phyloP scores from a whole-genome alignment of 495 filamentous ascomycete genomes.

The Trichocladium antarcticum region DNA sequence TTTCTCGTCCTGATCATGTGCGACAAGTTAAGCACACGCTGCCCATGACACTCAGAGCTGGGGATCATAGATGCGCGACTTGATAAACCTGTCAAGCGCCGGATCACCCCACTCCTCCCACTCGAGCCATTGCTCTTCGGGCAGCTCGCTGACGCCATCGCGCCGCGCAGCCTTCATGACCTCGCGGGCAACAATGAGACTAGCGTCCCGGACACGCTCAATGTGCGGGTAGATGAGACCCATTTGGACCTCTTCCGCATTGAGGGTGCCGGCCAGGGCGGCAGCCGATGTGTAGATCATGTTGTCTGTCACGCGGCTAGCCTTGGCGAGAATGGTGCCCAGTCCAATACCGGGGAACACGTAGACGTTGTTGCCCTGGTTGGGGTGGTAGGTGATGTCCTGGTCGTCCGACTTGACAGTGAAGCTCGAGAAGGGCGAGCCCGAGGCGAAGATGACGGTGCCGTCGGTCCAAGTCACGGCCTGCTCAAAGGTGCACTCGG shows the following conservation, averaged over 20 bases:
- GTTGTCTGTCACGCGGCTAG: constrained; percentile 77
- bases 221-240: constrained; percentile 91
- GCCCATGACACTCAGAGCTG: constrained; percentile 17
- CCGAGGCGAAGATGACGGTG: constrained; percentile 84
- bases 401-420: constrained; percentile 51
- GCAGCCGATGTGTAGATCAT: constrained; percentile 92
- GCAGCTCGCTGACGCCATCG: constrained; percentile 43
- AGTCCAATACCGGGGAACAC: constrained; percentile 97
- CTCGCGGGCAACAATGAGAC: constrained; percentile 72
- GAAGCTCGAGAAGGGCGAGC: constrained; percentile 79
- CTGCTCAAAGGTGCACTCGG: constrained; percentile 92
- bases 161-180: constrained; percentile 81
- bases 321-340: constrained; percentile 85
- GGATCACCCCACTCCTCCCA: constrained; percentile 72
- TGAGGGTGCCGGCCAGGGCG: constrained; percentile 68
- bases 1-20: too few relatives aligned
- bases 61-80: constrained; percentile 72
- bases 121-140: constrained; percentile 67
- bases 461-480: constrained; percentile 82
- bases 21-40: too few relatives aligned
- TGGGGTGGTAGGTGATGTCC: constrained; percentile 65
- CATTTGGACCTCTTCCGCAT: constrained; percentile 63
- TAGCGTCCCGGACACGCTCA: constrained; percentile 81
- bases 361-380: constrained; percentile 87
- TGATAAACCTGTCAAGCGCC: constrained; percentile 69